Base-by-base conservation (phyloP, 202 grass and related monocot species). In the Brachypodium distachyon region DNA sequence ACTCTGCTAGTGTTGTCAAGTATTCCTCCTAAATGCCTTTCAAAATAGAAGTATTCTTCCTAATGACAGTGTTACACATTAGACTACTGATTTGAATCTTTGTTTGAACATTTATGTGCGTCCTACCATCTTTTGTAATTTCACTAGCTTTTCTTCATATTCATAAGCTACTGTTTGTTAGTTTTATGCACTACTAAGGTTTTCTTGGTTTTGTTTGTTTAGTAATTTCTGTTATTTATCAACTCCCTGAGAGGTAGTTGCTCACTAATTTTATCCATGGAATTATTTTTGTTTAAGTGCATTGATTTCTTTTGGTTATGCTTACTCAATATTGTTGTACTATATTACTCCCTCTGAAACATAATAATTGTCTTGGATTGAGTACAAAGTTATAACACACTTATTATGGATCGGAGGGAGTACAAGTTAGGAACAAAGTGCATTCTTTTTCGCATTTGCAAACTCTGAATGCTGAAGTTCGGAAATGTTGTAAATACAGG, bases 171-270 rank as follows among this genome's bases (percentile, higher is more conserved):
- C 56, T 34, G 11, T 29, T 7, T n/a, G n/a, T 77, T 38, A 28
- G 61, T 51, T 61, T 47, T 79, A 11, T 59, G 23, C 61, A 23
- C 61, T 12, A 17, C 13, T 40, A 58, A 54, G 4, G 3, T 39
- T 78, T 62, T 70, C 18, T 65, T 85, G 9, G 49, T 65, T 53
- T 77, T n/a, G 32, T 61, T 84, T 59, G 7, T 78, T 65, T 53
- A 19, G 19, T 31, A 27, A 41, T 40, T 57, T 17, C 21, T 10
- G 11, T 6, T 37, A 25, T 3, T 62, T 62, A 6, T 61, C 41
- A 10, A 54, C 12, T 75, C 38, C 28, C 14, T 57, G 10, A 12
- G 65, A 66, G 17, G 42, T 67, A 53, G 28, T 12, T 4, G 3
- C 58, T 28, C n/a, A 47, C 14, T 37, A 57, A 74, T 31, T 55